Base-by-base conservation (phyloP, 148 eudicot genomes). In the Gaultheria prostrata region DNA sequence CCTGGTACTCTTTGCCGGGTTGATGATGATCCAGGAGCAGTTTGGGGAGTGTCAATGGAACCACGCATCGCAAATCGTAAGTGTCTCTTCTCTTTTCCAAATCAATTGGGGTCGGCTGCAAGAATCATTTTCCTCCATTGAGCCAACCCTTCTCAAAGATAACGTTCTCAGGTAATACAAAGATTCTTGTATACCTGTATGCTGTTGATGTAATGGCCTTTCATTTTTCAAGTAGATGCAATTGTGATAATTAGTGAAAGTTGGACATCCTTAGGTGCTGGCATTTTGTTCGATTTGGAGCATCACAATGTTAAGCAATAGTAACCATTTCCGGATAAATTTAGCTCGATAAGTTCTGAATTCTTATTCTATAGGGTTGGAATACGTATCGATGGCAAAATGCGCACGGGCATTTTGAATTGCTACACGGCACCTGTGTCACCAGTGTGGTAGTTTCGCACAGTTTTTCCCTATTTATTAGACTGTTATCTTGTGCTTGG, bases 81-180 rank as follows among this genome's bases (percentile, higher is more conserved):
- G n/a, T n/a, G n/a, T n/a, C n/a, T n/a, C n/a, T n/a, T n/a, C n/a
- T n/a, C n/a, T n/a, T n/a, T n/a, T n/a, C n/a, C n/a, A n/a, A n/a
- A n/a, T n/a, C n/a, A n/a, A n/a, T n/a, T n/a, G n/a, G n/a, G n/a
- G n/a, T n/a, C n/a, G n/a, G n/a, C n/a, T n/a, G n/a, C n/a, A n/a
- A n/a, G n/a, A n/a, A n/a, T n/a, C n/a, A n/a, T n/a, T n/a, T n/a
- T 95, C 63, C 82, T 91, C 59, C 90, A 92, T 88, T 97, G 99
- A n/a, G 99, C 98, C 99, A 45, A 72, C 91, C 83, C 85, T 89
- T 79, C 96, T 94, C 75, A 88, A 91, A 77, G 89, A 92, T 80
- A 81, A 88, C 67, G 90, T 86, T 84, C 82, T 89, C 78, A 93
- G 98, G 99, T 93, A 89, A 87, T 73, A 57, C 67, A 35, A 50